Evolutionary conservation across 257 asterid genomes (phyloP).

Genomic region (Craterostigma plantagineum): DNA sequence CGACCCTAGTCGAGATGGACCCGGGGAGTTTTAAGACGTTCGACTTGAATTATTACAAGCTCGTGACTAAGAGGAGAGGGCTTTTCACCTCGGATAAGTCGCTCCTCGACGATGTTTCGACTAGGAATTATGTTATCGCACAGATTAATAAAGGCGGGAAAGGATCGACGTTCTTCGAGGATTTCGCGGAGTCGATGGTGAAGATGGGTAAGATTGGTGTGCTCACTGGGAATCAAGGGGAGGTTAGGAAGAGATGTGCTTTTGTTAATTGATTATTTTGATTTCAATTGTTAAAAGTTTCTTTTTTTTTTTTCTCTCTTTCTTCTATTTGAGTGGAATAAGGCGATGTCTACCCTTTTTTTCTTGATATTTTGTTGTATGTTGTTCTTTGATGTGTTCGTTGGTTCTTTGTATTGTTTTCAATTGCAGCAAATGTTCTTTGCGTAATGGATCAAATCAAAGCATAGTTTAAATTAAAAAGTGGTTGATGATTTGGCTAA

Average conservation of each 20-base stretch:
- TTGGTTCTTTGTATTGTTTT: too few species aligned
- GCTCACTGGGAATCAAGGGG: slow-evolving; percentile 33
- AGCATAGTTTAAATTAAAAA: too few species aligned
- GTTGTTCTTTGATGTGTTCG: too few species aligned
- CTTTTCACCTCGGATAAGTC: slow-evolving; percentile 29
- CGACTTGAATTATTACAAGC: slow-evolving; percentile 21
- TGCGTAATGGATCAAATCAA: too few species aligned
- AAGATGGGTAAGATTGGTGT: slow-evolving; percentile 36
- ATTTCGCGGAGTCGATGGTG: slow-evolving; percentile 30
- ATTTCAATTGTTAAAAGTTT: too few species aligned
- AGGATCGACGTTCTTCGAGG: slow-evolving; percentile 17
- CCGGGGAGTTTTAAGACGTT: slow-evolving; percentile 36
- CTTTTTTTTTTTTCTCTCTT: too few species aligned
- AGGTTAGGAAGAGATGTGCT: slow-evolving; percentile 29
- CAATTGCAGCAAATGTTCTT: too few species aligned
- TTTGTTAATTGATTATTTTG: slow-evolving; percentile 13
- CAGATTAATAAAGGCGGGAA: slow-evolving; percentile 8
- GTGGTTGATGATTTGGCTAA: too few species aligned
- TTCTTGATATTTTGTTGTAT: too few species aligned
- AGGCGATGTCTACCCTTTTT: too few species aligned
- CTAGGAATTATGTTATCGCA: slow-evolving; percentile 16
- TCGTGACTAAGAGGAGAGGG: slow-evolving; percentile 27
- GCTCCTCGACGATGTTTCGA: slow-evolving; percentile 21
- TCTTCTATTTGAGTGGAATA: too few species aligned
- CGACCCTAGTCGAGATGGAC: slow-evolving; percentile 34